phyloP scores from a whole-genome alignment of 139 green algal genomes.

The Chlorella sorokiniana region DNA sequence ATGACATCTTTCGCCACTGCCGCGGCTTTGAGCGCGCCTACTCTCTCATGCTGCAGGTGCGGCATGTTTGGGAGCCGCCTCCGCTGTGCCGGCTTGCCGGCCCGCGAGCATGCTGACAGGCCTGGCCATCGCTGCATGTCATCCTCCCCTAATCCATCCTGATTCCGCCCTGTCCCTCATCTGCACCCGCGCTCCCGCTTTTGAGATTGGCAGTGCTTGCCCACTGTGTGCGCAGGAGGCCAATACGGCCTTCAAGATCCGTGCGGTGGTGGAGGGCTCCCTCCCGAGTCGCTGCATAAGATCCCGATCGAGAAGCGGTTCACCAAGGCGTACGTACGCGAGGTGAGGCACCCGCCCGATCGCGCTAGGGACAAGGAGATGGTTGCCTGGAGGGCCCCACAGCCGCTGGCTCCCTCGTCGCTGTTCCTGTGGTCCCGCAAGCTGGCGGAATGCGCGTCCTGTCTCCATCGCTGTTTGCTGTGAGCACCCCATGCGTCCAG shows the following conservation, averaged over 20 bases:
- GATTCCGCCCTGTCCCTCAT: not conserved
- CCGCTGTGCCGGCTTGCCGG: too few relatives aligned
- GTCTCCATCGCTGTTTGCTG: too few relatives aligned
- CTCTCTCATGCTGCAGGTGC: constrained; percentile 72
- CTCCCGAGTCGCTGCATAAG: constrained; percentile 63
- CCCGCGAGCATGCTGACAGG: too few relatives aligned
- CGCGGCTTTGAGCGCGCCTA: constrained; percentile 88
- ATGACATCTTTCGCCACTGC: constrained; percentile 89
- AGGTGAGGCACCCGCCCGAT: constrained; percentile 19
- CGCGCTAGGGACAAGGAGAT: too few relatives aligned
- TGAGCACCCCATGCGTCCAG: too few relatives aligned
- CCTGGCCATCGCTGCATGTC: not conserved
- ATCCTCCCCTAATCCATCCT: not conserved
- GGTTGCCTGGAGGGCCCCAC: too few relatives aligned
- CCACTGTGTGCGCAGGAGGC: constrained; percentile 62
- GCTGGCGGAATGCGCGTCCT: too few relatives aligned
- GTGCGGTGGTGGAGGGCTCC: constrained; percentile 48
- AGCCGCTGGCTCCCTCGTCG: too few relatives aligned
- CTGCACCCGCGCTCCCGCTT: too few relatives aligned
- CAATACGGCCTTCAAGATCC: constrained; percentile 74
- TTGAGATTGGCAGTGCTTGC: not conserved
- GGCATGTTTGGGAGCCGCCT: not conserved
- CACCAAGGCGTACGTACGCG: constrained; percentile 62
- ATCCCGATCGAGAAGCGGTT: constrained; percentile 86
- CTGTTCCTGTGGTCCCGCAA: too few relatives aligned